Percentiles rank a stretch among this genome's conserved stretches.
phyloP scores from a whole-genome alignment of 2,329 filamentous ascomycete species.

The Phyllosticta capitalensis region DNA sequence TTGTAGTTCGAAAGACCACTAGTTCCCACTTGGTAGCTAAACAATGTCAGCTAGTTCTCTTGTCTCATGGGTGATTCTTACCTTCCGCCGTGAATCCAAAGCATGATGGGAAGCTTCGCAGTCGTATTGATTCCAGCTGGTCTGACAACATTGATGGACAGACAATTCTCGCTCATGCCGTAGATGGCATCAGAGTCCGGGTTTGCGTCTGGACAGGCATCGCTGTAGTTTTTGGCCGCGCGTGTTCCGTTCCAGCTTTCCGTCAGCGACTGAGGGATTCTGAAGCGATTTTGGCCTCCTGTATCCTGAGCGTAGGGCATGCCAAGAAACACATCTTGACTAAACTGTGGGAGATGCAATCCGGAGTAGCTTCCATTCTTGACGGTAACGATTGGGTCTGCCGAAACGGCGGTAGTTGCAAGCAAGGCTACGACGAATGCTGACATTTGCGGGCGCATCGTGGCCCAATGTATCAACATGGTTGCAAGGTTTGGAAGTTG shows the following conservation, averaged over 20 bases:
- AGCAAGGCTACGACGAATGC: background rate
- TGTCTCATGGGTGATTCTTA: background rate
- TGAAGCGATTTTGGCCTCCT: background rate
- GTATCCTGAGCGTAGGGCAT: constrained; percentile 21
- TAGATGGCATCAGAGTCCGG: background rate
- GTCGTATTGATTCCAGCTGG: constrained; percentile 6
- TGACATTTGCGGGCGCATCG: background rate
- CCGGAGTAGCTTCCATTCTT: constrained; percentile 29
- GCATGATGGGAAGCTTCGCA: background rate
- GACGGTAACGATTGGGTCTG: constrained; percentile 16
- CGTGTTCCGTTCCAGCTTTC: constrained; percentile 9
- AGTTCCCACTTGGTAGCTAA: constrained; percentile 7
- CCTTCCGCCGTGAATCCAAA: constrained; percentile 9
- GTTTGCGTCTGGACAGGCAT: constrained; percentile 5
- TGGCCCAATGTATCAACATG: background rate
- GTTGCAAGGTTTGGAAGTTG: background rate
- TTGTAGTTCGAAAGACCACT: constrained; percentile 6
- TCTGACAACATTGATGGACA: constrained; percentile 9
- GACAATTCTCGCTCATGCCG: constrained; percentile 9
- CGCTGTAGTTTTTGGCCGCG: background rate
- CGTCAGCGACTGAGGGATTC: constrained; percentile 4
- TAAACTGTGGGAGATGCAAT: constrained; percentile 21
- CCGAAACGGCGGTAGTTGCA: background rate
- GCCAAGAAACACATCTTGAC: constrained; percentile 23
- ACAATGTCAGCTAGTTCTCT: background rate